Percentiles rank a stretch among this genome's conserved stretches.
Evolutionary conservation across 2,329 filamentous ascomycete genomes (phyloP).

Genomic region (Beauveria sp.): DNA sequence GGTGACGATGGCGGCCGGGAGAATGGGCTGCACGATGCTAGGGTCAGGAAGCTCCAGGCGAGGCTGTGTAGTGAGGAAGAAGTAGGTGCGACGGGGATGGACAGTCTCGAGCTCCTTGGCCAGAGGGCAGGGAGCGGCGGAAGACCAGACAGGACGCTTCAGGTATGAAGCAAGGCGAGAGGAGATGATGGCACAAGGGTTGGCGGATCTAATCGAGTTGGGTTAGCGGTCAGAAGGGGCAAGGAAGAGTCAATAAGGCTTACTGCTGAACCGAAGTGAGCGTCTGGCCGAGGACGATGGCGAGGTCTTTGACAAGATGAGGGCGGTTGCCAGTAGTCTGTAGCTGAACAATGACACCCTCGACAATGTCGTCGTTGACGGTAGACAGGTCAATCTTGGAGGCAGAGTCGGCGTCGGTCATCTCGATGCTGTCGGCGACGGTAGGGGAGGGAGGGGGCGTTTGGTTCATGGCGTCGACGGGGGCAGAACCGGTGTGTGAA

Average conservation of each 20-base stretch:
- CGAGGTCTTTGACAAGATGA: constrained; percentile 90
- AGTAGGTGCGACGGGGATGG: constrained; percentile 92
- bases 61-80: constrained; percentile 84
- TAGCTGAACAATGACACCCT: constrained; percentile 79
- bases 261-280: constrained; percentile 88
- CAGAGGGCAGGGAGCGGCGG: constrained; percentile 72
- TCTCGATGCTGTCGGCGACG: constrained; percentile 21
- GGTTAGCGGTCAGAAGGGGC: constrained; percentile 14
- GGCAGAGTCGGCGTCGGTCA: constrained; percentile 17
- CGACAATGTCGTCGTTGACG: constrained; percentile 92
- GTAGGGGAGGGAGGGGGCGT: constrained; percentile 53
- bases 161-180: constrained; percentile 85
- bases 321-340: constrained; percentile 86
- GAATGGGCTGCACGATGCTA: constrained; percentile 22
- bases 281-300: constrained; percentile 65
- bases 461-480: constrained; percentile 64
- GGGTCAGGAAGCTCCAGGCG: constrained; percentile 67
- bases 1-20: constrained; percentile 55
- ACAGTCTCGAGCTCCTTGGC: constrained; percentile 89
- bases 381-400: constrained; percentile 57
- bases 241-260: constrained; percentile 30
- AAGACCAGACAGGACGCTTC: constrained; percentile 76
- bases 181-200: constrained; percentile 90
- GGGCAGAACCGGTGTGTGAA: constrained; percentile 51
- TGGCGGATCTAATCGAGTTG: constrained; percentile 65